These are phyloP conservation scores for Microthyrium microscopicum DNA, from an alignment of 2,329 filamentous ascomycete species.

Conservation along the genomic window DNA sequence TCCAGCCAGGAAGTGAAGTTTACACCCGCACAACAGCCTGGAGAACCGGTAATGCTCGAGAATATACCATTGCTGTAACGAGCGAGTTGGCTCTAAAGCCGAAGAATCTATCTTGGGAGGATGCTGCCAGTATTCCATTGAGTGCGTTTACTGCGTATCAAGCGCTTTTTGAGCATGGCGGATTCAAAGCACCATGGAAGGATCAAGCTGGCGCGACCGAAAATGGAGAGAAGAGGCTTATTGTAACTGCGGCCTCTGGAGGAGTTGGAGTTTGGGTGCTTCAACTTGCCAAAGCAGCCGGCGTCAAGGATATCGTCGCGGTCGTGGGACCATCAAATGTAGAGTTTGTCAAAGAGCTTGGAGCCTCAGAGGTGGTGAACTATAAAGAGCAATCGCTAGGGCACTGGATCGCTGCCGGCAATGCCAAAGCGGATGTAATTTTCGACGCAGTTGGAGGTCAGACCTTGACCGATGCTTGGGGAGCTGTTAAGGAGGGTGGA, in stretches of 20 bases:
- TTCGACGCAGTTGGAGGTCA: conserved; percentile 5
- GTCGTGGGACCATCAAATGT: conserved; percentile 17
- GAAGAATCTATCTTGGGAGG: conserved; percentile 16
- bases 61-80: conserved; percentile 18
- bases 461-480: conserved; percentile 4
- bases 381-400: conserved; percentile 15
- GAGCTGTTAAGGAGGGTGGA: conserved; percentile 3
- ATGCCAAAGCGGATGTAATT: conserved; percentile 4
- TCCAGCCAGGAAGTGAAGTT: conserved; percentile 21
- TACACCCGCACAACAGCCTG: conserved; percentile 17
- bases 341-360: conserved; percentile 16
- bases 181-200: not conserved
- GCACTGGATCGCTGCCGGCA: conserved; percentile 1
- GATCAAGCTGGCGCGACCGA: not conserved
- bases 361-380: conserved; percentile 23
- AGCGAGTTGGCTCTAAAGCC: conserved; percentile 21
- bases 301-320: conserved; percentile 21
- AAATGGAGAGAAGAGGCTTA: conserved; percentile 15
- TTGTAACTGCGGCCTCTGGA: conserved; percentile 25
- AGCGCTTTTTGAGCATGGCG: conserved; percentile 18
- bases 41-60: conserved; percentile 16
- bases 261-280: conserved; percentile 26
- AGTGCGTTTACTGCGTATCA: conserved; percentile 27
- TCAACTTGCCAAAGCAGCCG: conserved; percentile 21
- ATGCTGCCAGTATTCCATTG: conserved; percentile 23